Evolutionary conservation across 2,329 filamentous ascomycete species (phyloP), one percentile per base, ranked within the genome.

Genomic region (Neofusicoccum sp.): DNA sequence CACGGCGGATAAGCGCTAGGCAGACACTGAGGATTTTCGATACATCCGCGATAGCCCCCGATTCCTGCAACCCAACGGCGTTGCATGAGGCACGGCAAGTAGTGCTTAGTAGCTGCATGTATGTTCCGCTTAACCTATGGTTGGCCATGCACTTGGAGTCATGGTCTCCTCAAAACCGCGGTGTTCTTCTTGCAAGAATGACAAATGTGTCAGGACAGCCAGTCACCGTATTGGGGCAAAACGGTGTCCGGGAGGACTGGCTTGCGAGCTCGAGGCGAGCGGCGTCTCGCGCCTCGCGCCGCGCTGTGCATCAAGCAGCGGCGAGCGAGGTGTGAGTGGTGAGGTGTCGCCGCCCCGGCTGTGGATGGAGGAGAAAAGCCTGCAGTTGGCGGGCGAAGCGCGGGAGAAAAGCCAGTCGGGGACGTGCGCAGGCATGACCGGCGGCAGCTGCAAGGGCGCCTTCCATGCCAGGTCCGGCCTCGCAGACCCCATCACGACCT

Each of bases 221-320:
- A 51, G 45, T 12, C 57, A 51, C 34, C 36, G 24, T 49, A 41
- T 43, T 28, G 57, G 4, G 33, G 57, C 31, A 45, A 48, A 40
- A 51, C 33, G 51, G 38, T 63, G 66, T 51, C 70, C 68, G 71
- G 66, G 71, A 74, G 71, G 70, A 73, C 70, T 73, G 69, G 65
- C 69, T 73, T 73, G 70, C 70, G 56, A 62, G 8, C 11, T 9
- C 38, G 12, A 9, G 20, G 1, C 11, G 24, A 49, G 49, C n/a
- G 41, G 41, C 40, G 30, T 49, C 30, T 48, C 38, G 36, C 33
- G 9, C 40, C 36, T 26, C 33, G 12, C 7, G 16, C 28, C 43
- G 38, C 38, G 43, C 41, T 26, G 20, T 61, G 44, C 30, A 40
- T 38, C 7, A 30, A 31, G 33, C 41, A 33, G 28, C 24, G 12